phyloP scores from a whole-genome alignment of 2,329 filamentous ascomycete genomes.

The Graphium sp. region DNA sequence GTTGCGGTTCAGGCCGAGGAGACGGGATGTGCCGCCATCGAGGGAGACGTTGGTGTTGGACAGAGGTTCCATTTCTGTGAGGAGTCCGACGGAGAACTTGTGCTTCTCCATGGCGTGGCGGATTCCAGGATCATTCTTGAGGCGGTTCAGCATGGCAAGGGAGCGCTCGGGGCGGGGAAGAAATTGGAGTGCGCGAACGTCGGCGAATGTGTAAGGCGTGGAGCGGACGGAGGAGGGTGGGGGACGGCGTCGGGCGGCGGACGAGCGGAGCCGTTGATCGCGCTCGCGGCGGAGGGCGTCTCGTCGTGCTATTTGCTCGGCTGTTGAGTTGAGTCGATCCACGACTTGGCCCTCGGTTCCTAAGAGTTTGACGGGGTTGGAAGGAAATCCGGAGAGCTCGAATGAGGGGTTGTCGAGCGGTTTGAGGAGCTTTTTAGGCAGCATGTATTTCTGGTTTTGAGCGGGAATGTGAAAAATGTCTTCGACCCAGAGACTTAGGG shows the following conservation, averaged over 20 bases:
- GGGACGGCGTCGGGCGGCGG: slow-evolving; percentile 17
- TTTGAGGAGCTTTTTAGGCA: too few relatives aligned
- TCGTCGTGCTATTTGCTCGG: slow-evolving; percentile 10
- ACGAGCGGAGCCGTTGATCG: slow-evolving; percentile 8
- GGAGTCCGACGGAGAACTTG: slow-evolving; percentile 64
- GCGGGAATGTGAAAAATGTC: too few relatives aligned
- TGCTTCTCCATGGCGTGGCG: slow-evolving; percentile 69
- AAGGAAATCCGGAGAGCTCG: too few relatives aligned
- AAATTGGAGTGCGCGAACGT: slow-evolving; percentile 57
- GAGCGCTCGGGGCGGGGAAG: slow-evolving; percentile 62
- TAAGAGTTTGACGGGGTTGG: too few relatives aligned
- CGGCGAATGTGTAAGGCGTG: slow-evolving; percentile 63
- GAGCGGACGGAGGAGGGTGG: too few relatives aligned
- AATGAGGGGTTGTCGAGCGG: too few relatives aligned
- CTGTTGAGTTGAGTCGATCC: too few relatives aligned
- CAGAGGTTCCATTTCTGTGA: slow-evolving; percentile 92
- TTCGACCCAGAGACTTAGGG: too few relatives aligned
- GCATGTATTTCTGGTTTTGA: too few relatives aligned
- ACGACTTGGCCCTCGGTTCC: too few relatives aligned
- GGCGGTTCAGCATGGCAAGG: slow-evolving; percentile 52
- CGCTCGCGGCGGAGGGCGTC: slow-evolving; percentile 20
- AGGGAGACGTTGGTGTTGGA: slow-evolving; percentile 57
- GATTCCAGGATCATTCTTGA: slow-evolving; percentile 75
- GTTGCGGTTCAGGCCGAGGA: slow-evolving; percentile 77
- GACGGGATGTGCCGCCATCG: slow-evolving; percentile 53